A percentile compares a stretch with the other conserved stretches of the same genome.
These are phyloP conservation scores for Pseudognaphalium luteoalbum DNA, from an alignment of 129 eudicot species.

Conservation along the genomic window DNA sequence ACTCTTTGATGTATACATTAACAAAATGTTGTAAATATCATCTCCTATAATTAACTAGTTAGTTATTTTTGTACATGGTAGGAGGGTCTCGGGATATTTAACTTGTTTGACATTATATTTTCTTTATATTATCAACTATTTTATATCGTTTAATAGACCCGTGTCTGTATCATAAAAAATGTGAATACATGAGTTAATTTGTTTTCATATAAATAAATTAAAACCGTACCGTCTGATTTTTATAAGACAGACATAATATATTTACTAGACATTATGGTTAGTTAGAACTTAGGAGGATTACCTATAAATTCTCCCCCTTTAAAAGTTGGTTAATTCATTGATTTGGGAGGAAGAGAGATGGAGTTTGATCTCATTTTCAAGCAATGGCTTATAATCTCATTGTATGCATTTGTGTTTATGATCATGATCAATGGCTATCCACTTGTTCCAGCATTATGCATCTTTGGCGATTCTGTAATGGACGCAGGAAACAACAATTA, in stretches of 20 bases:
- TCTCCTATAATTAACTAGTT: too few relatives aligned
- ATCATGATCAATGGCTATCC: slow-evolving; percentile 50
- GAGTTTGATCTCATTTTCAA: not conserved
- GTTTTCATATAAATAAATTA: not conserved
- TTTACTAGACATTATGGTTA: not conserved
- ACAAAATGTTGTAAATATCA: too few relatives aligned
- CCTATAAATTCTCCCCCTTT: too few relatives aligned
- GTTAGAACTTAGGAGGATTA: too few relatives aligned
- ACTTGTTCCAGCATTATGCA: slow-evolving; percentile 70
- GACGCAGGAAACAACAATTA: slow-evolving; percentile 85
- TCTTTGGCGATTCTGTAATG: slow-evolving; percentile 77
- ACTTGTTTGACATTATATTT: too few relatives aligned
- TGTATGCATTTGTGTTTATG: not conserved
- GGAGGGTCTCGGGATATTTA: too few relatives aligned
- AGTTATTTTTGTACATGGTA: too few relatives aligned
- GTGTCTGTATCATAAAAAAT: not conserved
- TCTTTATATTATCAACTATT: too few relatives aligned
- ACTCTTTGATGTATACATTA: not conserved
- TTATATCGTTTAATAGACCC: too few relatives aligned
- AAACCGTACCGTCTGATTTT: too few relatives aligned
- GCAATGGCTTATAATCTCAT: slow-evolving; percentile 4
- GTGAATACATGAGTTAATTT: not conserved
- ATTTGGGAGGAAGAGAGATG: slow-evolving; percentile 16
- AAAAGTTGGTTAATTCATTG: too few relatives aligned
- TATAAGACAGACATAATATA: too few relatives aligned